phyloP scores from a whole-genome alignment of 1,139 yeast genomes.

The Geotrichum phurueaensis region DNA sequence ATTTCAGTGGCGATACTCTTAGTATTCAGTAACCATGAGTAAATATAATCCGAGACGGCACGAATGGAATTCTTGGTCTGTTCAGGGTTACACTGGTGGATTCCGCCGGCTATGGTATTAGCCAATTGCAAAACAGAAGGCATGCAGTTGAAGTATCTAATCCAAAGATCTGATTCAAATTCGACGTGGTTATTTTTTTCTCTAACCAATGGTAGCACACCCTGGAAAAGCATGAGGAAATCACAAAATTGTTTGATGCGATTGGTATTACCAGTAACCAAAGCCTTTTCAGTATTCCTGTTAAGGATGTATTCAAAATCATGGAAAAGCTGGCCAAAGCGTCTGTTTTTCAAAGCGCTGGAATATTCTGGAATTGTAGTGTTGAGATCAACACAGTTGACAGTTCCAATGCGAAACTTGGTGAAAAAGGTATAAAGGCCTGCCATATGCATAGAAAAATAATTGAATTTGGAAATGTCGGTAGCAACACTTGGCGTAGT shows the following conservation, averaged over 20 bases:
- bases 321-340: slow-evolving; percentile 79
- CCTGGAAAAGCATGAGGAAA: slow-evolving; percentile 67
- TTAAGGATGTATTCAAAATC: slow-evolving; percentile 76
- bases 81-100: slow-evolving; percentile 22
- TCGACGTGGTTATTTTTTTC: slow-evolving; percentile 83
- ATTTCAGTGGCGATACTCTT: neutral
- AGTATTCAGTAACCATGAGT: slow-evolving; percentile 27
- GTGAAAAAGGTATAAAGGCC: slow-evolving; percentile 63
- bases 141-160: slow-evolving; percentile 71
- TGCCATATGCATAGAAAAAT: slow-evolving; percentile 60
- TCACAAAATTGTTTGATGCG: slow-evolving; percentile 51
- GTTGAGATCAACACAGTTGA: slow-evolving; percentile 41
- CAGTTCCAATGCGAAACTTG: slow-evolving; percentile 47
- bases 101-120: slow-evolving; percentile 36
- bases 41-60: slow-evolving; percentile 26
- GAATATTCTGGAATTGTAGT: slow-evolving; percentile 34
- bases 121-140: slow-evolving; percentile 41
- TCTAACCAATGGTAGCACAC: slow-evolving; percentile 67
- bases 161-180: slow-evolving; percentile 82
- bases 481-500: slow-evolving; percentile 80
- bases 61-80: slow-evolving; percentile 25
- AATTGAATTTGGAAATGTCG: slow-evolving; percentile 62
- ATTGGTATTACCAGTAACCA: slow-evolving; percentile 31
- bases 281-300: slow-evolving; percentile 53
- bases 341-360: slow-evolving; percentile 54